Conservation (phyloP, 352 stramenopile genomes). For the Peronospora destructor region DNA sequence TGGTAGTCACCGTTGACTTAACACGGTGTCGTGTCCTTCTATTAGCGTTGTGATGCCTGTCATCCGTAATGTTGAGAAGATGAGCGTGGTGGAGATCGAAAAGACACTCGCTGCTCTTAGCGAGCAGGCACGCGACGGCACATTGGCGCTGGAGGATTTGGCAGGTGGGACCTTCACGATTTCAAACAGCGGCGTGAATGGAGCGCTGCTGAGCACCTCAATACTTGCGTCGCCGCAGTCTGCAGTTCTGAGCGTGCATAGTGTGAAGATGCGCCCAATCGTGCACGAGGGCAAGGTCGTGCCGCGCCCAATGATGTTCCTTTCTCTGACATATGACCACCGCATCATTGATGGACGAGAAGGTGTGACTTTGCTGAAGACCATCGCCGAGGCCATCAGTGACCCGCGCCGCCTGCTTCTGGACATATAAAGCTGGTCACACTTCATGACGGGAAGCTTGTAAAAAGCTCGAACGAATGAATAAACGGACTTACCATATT, state of each 20-base stretch:
- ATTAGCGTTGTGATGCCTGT: conserved; percentile 96
- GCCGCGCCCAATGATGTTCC: conserved; percentile 99
- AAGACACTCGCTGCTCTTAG: conserved; percentile 90
- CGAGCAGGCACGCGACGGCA: conserved; percentile 55
- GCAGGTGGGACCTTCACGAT: conserved; percentile 97
- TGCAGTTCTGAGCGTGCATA: conserved; percentile 97
- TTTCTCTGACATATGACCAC: conserved; percentile 99
- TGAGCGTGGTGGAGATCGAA: conserved; percentile 95
- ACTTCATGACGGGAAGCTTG: not conserved
- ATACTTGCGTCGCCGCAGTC: conserved; percentile 98
- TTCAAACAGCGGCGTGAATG: conserved; percentile 95
- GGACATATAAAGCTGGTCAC: conserved; percentile 43
- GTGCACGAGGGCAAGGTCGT: conserved; percentile 92
- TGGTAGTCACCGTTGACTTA: conserved; percentile 1
- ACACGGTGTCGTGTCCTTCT: conserved; percentile 4
- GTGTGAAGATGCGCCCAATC: conserved; percentile 94
- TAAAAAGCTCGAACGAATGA: conserved; percentile 3
- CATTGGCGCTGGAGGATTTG: conserved; percentile 89
- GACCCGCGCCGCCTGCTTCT: conserved; percentile 92
- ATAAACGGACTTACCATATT: conserved; percentile 12
- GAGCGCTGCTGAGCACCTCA: conserved; percentile 96
- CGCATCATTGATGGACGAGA: conserved; percentile 98
- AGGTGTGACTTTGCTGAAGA: conserved; percentile 99
- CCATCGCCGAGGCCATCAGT: conserved; percentile 94
- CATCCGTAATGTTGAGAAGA: conserved; percentile 94